Evolutionary conservation across 2,329 filamentous ascomycete species (phyloP), one percentile per base, ranked within the genome.

Genomic region (Magnaporthiopsis rhizophila): DNA sequence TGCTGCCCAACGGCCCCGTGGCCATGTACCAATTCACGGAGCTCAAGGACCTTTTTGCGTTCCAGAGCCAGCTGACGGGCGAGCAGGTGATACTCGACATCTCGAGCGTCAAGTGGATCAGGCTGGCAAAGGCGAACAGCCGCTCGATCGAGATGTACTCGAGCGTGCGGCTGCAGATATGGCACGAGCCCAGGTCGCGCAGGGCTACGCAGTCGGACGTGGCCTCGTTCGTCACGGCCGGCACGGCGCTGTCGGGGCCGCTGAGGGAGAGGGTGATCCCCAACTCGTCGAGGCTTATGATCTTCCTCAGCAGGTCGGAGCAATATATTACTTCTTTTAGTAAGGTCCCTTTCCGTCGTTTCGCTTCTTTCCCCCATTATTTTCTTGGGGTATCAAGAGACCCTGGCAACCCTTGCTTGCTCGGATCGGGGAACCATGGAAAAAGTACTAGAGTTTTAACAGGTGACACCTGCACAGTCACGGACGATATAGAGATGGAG

Each of bases 71-170:
- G 30, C 69, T 73, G 30, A 73, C 71, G 3, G 67, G 68, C 61
- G 69, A 73, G 58, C 69, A 69, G 32, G 71, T 73, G 1, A 69
- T 73, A 5, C 67, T 73, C 1, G 71, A 73, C 64, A 72, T 73
- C 24, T 66, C 67, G 32, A 69, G 66, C 62, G 71, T 72, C 36
- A 69, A 70, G 63, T 67, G 70, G 30, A 67, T 73, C 28, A 68
- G 64, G 34, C 63, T 72, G 12, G 62, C 62, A 62, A 65, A 64
- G 56, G 67, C 68, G 3, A 67, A 65, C 65, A 68, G 62, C 53
- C 65, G 69, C 13, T 66, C 67, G 13, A 69, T 63, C 62, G 68
- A 69, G 15, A 69, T 68, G 36, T 71, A 68, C 59, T 71, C 69
- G 57, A 69, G 67, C 45, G 70, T 71, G 6, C 65, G 71, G 4